Conservation (phyloP, 257 asterid species). For the Penstemon newberryi region DNA sequence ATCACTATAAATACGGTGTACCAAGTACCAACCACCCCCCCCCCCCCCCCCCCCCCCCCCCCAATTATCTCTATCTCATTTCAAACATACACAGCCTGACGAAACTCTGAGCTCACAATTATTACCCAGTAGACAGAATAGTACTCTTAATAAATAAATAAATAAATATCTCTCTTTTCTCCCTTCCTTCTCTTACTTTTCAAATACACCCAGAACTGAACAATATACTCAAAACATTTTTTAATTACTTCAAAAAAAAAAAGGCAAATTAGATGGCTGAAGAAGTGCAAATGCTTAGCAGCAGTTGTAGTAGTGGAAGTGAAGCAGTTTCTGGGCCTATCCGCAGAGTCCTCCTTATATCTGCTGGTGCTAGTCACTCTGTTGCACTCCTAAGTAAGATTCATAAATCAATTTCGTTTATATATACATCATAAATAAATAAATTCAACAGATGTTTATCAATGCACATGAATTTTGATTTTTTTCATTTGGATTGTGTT, state of each 20-base stretch:
- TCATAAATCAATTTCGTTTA: not conserved
- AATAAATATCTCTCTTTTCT: slow-evolving; percentile 32
- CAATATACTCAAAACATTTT: not conserved
- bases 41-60: slow-evolving; percentile 26
- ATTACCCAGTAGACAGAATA: not conserved
- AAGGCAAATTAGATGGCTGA: slow-evolving; percentile 44
- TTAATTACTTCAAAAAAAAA: not conserved
- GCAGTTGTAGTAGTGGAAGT: slow-evolving; percentile 35
- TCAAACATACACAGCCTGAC: not conserved
- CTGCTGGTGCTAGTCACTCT: slow-evolving; percentile 99
- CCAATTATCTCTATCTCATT: slow-evolving; percentile 14
- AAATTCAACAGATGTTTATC: not conserved
- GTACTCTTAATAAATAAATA: slow-evolving; percentile 21
- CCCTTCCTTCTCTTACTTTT: not conserved
- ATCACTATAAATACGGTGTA: slow-evolving; percentile 41
- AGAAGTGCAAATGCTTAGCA: slow-evolving; percentile 29
- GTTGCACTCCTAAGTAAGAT: slow-evolving; percentile 90
- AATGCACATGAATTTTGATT: slow-evolving; percentile 22
- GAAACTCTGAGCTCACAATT: too few species aligned
- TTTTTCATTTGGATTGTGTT: slow-evolving; percentile 9
- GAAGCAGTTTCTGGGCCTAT: slow-evolving; percentile 47
- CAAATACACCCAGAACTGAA: not conserved
- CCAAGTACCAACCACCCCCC: slow-evolving; percentile 25
- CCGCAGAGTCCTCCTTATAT: slow-evolving; percentile 65
- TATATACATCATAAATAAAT: too few species aligned